Conservation (phyloP, 2,329 filamentous ascomycete species). For the Aspergillus eucalypticola region DNA sequence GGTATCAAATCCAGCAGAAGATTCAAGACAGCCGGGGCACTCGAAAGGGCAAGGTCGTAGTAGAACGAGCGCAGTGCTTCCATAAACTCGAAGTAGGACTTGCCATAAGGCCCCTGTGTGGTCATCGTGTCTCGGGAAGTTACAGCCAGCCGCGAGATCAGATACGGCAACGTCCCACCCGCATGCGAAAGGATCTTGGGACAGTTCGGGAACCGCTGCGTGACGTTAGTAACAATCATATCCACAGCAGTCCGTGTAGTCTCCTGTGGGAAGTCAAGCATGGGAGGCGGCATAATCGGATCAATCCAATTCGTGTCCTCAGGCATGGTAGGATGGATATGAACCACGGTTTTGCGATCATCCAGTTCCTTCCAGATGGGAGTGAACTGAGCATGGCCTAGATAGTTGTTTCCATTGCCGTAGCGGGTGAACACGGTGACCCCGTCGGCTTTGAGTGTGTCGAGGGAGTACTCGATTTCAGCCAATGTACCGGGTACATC, state of each 20-base stretch:
- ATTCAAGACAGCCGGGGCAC: background rate
- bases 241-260: constrained; percentile 48
- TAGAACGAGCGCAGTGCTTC: constrained; percentile 26
- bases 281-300: constrained; percentile 37
- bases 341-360: constrained; percentile 43
- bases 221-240: constrained; percentile 39
- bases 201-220: constrained; percentile 35
- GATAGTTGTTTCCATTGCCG: constrained; percentile 48
- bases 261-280: constrained; percentile 50
- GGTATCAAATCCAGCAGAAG: constrained; percentile 6
- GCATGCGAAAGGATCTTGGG: constrained; percentile 53
- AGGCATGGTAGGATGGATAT: constrained; percentile 46
- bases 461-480: constrained; percentile 19
- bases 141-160: constrained; percentile 37
- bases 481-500: constrained; percentile 10
- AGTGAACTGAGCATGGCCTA: constrained; percentile 45
- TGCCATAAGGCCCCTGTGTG: constrained; percentile 7
- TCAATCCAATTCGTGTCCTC: constrained; percentile 38
- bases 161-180: constrained; percentile 49
- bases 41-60: constrained; percentile 30
- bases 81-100: constrained; percentile 17
- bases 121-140: constrained; percentile 8
- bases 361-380: constrained; percentile 49
- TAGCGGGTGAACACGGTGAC: constrained; percentile 52
- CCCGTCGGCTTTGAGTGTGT: constrained; percentile 41